Evolutionary conservation across 208 protist genomes (phyloP), one percentile per base, ranked within the genome.

Genomic region (Crithidia mellificae): DNA sequence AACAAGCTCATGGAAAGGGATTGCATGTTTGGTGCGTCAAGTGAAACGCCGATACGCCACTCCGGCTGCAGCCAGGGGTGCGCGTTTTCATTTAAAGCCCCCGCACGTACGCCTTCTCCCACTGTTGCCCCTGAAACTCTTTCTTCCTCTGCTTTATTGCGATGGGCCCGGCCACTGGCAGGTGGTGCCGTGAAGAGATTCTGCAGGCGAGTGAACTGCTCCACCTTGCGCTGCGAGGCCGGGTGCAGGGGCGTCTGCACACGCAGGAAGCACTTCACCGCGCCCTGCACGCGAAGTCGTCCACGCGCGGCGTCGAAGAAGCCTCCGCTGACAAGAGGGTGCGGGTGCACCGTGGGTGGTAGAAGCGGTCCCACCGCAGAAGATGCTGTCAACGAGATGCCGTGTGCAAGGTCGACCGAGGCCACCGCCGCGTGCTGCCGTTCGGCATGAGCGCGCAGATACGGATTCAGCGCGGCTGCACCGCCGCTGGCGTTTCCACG

Each of bases 391-490:
- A 77, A 51, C 0, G 64, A 57, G 32, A 77, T 77, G 41, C 63
- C 72, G 22, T 59, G 6, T 0, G 47, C 38, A 7, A 71, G 30
- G 39, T 71, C 50, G 0, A 51, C 49, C 6, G 2, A 53, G 4
- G 22, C 36, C 24, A 20, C 32, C 0, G 32, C 36, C 17, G 14
- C 46, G 6, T 29, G 57, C 12, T 61, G 72, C 41, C 55, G 67
- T 24, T 72, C 68, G 5, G 55, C 30, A 49, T 80, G 65, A 0
- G 55, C 63, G 17, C 51, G 69, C 29, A 88, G 43, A 39, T 88
- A 85, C 15, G 71, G 79, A 55, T 88, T 88, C 43, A 72, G 76
- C 52, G 72, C 68, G 0, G 43, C 58, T n/a, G 53, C n/a, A n/a
- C n/a, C n/a, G n/a, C n/a, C n/a, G n/a, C n/a, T n/a, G n/a, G n/a